A percentile compares a stretch with the other conserved stretches of the same genome.
phyloP scores from a whole-genome alignment of 1,284 basidiomycete genomes.

The Boletus sp. region DNA sequence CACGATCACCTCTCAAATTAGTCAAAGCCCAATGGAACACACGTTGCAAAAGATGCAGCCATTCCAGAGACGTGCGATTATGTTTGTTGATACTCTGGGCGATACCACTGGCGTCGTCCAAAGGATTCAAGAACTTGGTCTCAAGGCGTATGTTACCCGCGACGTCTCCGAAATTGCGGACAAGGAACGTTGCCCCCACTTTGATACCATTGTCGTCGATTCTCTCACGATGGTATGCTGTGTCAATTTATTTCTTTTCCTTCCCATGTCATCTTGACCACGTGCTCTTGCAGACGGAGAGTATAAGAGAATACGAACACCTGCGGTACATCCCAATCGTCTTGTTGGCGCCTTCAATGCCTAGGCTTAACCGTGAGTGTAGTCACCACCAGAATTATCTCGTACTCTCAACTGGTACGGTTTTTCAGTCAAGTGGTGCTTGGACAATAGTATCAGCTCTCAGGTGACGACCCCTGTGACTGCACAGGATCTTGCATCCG shows the following conservation, averaged over 20 bases:
- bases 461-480: conserved; percentile 90
- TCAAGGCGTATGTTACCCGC: conserved; percentile 77
- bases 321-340: conserved; percentile 96
- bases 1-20: conserved; percentile 84
- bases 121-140: conserved; percentile 77
- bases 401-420: conserved; percentile 7
- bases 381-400: conserved; percentile 1
- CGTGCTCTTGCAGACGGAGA: conserved; percentile 62
- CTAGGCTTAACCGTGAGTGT: conserved; percentile 68
- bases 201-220: conserved; percentile 96
- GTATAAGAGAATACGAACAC: conserved; percentile 89
- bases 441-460: conserved; percentile 87
- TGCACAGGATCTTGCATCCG: conserved; percentile 86
- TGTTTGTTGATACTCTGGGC: conserved; percentile 86
- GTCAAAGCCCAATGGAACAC: conserved; percentile 67
- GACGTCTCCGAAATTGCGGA: conserved; percentile 76
- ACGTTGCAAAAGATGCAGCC: conserved; percentile 75
- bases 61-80: conserved; percentile 73
- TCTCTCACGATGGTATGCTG: conserved; percentile 74
- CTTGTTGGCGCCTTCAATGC: conserved; percentile 79
- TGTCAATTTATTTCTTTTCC: conserved; percentile 8
- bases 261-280: conserved; percentile 13
- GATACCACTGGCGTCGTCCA: conserved; percentile 78
- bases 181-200: conserved; percentile 80
- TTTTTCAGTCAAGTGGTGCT: conserved; percentile 77